Evolutionary conservation across 2,329 filamentous ascomycete genomes (phyloP), one percentile per base, ranked within the genome.

Genomic region (Colletotrichum nymphaeae): DNA sequence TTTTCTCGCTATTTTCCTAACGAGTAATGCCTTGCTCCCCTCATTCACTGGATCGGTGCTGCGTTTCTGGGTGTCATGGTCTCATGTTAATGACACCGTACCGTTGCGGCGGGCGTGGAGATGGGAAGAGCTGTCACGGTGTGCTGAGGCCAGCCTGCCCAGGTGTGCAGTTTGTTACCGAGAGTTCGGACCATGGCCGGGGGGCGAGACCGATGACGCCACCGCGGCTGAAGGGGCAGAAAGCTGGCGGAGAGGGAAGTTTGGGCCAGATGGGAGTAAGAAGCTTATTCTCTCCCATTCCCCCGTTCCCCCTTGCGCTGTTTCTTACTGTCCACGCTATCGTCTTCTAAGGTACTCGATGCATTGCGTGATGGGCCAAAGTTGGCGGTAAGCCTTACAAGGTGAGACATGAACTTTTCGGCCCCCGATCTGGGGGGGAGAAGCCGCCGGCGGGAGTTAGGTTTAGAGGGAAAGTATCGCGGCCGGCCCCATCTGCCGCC

Each of bases 351-450:
- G 37, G 5, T 42, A 14, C 37, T 42, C 14, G 19, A 49, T 49
- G 42, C 19, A 49, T 49, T 49, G 42, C 42, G 42, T 49, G 42
- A 49, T 49, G 42, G 42, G 42, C 19, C 7, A 49, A 8, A 58
- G n/a, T 8, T 22, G 22, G 22, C 49, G 26, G n/a, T 9, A 24
- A 72, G 53, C 65, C 65, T 32, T 60, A 64, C 37, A 32, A 19
- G 26, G 49, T 72, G 69, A 72, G 69, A 72, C 69, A 42, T 42
- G 16, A 63, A 53, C 9, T 63, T 49, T 49, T 60, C 70, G 70
- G 59, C 59, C 53, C 69, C 66, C 66, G 59, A 72, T 72, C 70
- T 64, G 9, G 55, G 58, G 58, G 58, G 62, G 2, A 42, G 37
- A 42, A 42, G 37, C 37, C 37, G 37, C 37, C 37, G 16, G 37